phyloP scores from a whole-genome alignment of 306 rosid genomes.

The Cicer yamashitae region DNA sequence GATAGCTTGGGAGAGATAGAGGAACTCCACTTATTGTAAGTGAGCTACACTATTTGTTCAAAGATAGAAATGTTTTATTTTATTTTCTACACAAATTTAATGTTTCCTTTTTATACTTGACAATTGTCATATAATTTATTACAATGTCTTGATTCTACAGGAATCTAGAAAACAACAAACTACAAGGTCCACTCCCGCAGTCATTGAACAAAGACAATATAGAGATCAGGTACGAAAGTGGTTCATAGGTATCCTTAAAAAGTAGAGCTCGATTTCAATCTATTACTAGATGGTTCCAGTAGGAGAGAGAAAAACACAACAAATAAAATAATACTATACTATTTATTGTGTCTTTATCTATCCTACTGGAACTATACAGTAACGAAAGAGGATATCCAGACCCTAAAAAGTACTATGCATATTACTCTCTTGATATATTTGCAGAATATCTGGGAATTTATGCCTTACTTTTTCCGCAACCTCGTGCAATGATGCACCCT shows the following conservation, averaged over 20 bases:
- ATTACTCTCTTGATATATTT: constrained; percentile 37
- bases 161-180: constrained; percentile 83
- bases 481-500: constrained; percentile 61
- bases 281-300: background rate
- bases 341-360: background rate
- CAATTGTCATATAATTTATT: background rate
- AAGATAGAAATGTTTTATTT: background rate
- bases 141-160: constrained; percentile 49
- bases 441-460: constrained; percentile 81
- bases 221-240: constrained; percentile 69
- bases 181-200: constrained; percentile 79
- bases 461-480: constrained; percentile 79
- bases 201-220: constrained; percentile 74
- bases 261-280: background rate
- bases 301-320: background rate
- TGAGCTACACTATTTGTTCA: constrained; percentile 14
- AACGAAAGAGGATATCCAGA: background rate
- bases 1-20: constrained; percentile 87
- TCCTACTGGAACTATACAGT: background rate
- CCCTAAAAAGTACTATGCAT: background rate
- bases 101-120: constrained; percentile 14
- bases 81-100: background rate
- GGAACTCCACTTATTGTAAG: constrained; percentile 84
- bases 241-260: background rate
- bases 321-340: background rate